Conservation (phyloP, 768 basidiomycete species). For the Gloeostereum incarnatum region DNA sequence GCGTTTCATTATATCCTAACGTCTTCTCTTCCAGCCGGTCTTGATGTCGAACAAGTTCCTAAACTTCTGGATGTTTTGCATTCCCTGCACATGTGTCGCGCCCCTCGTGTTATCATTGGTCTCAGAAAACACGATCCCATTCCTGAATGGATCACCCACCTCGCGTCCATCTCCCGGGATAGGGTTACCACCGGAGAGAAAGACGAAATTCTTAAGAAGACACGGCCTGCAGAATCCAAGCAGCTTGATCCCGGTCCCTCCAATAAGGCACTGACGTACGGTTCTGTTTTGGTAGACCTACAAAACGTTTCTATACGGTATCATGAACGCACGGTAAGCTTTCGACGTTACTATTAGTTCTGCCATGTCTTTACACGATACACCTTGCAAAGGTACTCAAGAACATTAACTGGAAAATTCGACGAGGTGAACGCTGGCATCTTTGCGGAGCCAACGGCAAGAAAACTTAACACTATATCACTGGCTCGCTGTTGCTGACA, state of each 20-base stretch:
- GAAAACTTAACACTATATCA: slow-evolving; percentile 11
- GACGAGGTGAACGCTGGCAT: slow-evolving; percentile 81
- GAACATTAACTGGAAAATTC: slow-evolving; percentile 75
- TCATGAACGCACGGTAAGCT: slow-evolving; percentile 44
- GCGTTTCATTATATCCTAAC: not conserved
- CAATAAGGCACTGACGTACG: too few species aligned
- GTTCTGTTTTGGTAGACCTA: slow-evolving; percentile 48
- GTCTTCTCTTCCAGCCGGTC: slow-evolving; percentile 47
- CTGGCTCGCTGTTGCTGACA: not conserved
- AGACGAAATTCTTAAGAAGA: slow-evolving; percentile 27
- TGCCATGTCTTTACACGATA: not conserved
- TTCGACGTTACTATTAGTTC: not conserved
- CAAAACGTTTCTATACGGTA: slow-evolving; percentile 66
- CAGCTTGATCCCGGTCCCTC: too few species aligned
- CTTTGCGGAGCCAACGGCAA: slow-evolving; percentile 83
- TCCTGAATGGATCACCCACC: slow-evolving; percentile 65
- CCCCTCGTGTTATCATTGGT: slow-evolving; percentile 57
- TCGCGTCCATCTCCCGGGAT: slow-evolving; percentile 44
- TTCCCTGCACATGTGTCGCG: slow-evolving; percentile 32
- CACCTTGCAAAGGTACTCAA: slow-evolving; percentile 62
- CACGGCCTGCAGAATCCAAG: too few species aligned
- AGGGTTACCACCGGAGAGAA: slow-evolving; percentile 43
- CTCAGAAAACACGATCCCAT: slow-evolving; percentile 63
- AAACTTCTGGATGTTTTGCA: slow-evolving; percentile 45
- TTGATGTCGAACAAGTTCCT: slow-evolving; percentile 56